phyloP scores from a whole-genome alignment of 305 asterid species.

The Solanum hybrid region DNA sequence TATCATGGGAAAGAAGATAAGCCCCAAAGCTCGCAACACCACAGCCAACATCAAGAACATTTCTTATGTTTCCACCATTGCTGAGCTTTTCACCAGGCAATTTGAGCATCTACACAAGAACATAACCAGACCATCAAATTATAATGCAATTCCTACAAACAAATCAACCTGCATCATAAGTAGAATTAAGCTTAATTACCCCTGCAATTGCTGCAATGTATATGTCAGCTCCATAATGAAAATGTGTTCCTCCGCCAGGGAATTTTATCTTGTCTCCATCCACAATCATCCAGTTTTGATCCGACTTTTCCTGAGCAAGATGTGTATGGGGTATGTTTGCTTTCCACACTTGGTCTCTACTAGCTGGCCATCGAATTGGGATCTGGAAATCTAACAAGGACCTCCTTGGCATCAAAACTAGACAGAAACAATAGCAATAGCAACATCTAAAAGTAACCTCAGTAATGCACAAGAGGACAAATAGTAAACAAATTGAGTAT shows the following conservation, averaged over 20 bases:
- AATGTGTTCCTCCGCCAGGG: conserved; percentile 98
- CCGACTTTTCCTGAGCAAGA: conserved; percentile 83
- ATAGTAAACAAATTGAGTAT: neutral
- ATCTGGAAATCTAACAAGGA: conserved; percentile 77
- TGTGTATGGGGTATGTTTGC: conserved; percentile 89
- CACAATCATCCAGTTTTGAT: conserved; percentile 90
- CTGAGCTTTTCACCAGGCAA: conserved; percentile 60
- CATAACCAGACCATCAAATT: neutral
- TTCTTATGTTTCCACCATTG: conserved; percentile 63
- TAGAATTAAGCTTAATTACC: conserved; percentile 28
- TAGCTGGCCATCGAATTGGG: conserved; percentile 85
- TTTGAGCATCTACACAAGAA: conserved; percentile 61
- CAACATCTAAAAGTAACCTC: conserved; percentile 3
- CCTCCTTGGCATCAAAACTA: conserved; percentile 48
- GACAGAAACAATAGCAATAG: conserved; percentile 18
- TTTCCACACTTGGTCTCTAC: conserved; percentile 94
- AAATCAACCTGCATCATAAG: neutral
- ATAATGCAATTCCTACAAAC: neutral
- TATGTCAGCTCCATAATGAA: conserved; percentile 74
- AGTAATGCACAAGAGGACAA: neutral
- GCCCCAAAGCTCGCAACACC: conserved; percentile 99
- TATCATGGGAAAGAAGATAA: conserved; percentile 62
- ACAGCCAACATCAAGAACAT: conserved; percentile 91
- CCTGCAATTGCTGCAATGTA: conserved; percentile 76
- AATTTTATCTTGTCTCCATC: conserved; percentile 79